phyloP scores from a whole-genome alignment of 306 rosid species.

The Aeschynomene evenia region DNA sequence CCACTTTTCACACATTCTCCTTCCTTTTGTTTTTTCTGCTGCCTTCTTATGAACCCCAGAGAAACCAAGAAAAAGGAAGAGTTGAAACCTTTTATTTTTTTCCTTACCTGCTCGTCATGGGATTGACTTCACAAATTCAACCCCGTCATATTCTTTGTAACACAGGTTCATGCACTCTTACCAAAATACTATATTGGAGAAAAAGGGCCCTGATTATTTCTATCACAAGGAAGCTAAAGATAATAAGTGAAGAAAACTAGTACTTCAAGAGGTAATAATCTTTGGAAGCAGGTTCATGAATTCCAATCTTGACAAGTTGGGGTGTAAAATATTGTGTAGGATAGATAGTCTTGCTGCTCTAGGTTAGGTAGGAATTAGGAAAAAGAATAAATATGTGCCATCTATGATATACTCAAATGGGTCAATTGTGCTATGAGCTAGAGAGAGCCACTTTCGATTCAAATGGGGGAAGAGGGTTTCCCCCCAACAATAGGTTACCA shows the following conservation, averaged over 20 bases:
- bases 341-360: background rate
- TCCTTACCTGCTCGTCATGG: slow-evolving; percentile 9
- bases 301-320: background rate
- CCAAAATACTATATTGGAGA: background rate
- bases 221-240: background rate
- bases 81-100: background rate
- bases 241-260: background rate
- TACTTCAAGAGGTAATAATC: background rate
- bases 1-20: slow-evolving; percentile 48
- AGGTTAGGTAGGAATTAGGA: slow-evolving; percentile 16
- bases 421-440: background rate
- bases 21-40: slow-evolving; percentile 33
- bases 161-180: background rate
- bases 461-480: background rate
- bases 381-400: background rate
- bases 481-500: background rate
- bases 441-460: background rate
- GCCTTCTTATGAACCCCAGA: slow-evolving; percentile 22
- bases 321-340: background rate
- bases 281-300: background rate
- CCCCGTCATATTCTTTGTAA: background rate
- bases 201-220: slow-evolving; percentile 2
- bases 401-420: background rate
- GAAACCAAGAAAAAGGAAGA: too few species aligned
- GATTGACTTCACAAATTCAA: slow-evolving; percentile 5